A percentile compares a stretch with the other conserved stretches of the same genome.
Evolutionary conservation across 805 yeast genomes (phyloP).

Genomic region (Lipomyces mesembrius): DNA sequence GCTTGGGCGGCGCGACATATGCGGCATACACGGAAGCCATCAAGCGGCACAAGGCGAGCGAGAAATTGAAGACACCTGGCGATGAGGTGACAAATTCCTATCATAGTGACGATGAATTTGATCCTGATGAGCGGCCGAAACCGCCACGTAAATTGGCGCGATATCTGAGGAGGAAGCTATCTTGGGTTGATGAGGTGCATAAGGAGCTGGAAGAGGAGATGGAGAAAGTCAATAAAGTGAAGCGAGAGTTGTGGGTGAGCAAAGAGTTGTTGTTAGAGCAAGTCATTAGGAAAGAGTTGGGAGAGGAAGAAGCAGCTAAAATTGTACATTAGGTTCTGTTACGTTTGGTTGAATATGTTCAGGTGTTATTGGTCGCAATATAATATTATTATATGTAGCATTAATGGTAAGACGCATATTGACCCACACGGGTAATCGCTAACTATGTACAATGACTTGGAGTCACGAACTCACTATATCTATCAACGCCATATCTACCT

Average conservation of each 20-base stretch:
- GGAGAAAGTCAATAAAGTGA: conserved; percentile 31
- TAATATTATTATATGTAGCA: neutral
- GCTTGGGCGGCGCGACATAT: conserved; percentile 18
- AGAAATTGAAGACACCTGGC: conserved; percentile 3
- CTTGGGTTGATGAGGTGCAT: conserved; percentile 45
- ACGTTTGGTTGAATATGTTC: neutral
- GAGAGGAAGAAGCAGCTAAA: conserved; percentile 35
- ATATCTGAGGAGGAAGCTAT: conserved; percentile 41
- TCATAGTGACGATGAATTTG: conserved; percentile 25
- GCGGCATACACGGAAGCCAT: conserved; percentile 18
- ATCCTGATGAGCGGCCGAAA: conserved; percentile 26
- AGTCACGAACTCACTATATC: too few species aligned
- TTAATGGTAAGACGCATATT: neutral
- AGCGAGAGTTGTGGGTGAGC: conserved; percentile 42
- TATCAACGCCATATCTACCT: neutral
- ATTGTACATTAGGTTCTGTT: conserved; percentile 26
- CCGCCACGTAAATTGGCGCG: conserved; percentile 26
- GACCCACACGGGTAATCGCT: neutral
- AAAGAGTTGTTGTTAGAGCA: conserved; percentile 47
- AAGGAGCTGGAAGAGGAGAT: conserved; percentile 40
- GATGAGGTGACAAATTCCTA: conserved; percentile 9
- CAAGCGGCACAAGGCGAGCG: conserved; percentile 6
- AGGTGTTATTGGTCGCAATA: neutral
- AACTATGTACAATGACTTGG: neutral
- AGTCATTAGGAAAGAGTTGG: conserved; percentile 40